Evolutionary conservation across 306 rosid species (phyloP).

Genomic region (Medicago truncatula): MtrunA17r5.0-ANR NC_053044.1:5617501-5618000

Average conservation of each 20-base stretch:
- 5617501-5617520: background rate
- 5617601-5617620: constrained; percentile 2
- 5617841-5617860: background rate
- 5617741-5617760: background rate
- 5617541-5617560: constrained; percentile 15
- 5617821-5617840: background rate
- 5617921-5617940: no score
- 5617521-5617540: background rate
- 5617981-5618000: constrained; percentile 6
- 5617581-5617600: background rate
- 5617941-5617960: background rate
- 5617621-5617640: background rate
- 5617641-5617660: background rate
- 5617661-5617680: background rate
- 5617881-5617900: no score
- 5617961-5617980: background rate
- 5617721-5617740: background rate
- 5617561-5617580: background rate
- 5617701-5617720: background rate
- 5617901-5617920: no score
- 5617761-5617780: background rate
- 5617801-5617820: constrained; percentile 1
- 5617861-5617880: background rate
- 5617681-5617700: background rate
- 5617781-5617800: background rate